These are phyloP conservation scores for Orbilia quercus DNA, from an alignment of 2,329 filamentous ascomycete genomes.

Conservation along the genomic window DNA sequence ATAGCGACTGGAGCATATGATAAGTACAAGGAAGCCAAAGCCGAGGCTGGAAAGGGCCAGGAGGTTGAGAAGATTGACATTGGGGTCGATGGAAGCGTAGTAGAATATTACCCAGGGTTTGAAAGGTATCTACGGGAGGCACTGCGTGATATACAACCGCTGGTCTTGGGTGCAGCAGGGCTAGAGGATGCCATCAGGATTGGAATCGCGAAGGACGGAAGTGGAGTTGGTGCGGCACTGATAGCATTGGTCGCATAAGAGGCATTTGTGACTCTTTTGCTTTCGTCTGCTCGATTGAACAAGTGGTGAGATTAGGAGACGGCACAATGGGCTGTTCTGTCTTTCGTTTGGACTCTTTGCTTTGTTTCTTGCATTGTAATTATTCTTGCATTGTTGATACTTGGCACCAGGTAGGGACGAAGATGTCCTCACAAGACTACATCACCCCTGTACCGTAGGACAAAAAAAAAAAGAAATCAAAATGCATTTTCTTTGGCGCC, in stretches of 20 bases:
- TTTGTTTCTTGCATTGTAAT: no score
- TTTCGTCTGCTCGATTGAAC: slow-evolving; percentile 8
- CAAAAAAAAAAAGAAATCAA: slow-evolving; percentile 11
- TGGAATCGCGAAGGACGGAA: slow-evolving; percentile 96
- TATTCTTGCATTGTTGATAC: neutral
- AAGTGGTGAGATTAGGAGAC: neutral
- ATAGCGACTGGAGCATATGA: slow-evolving; percentile 73
- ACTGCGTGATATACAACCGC: slow-evolving; percentile 77
- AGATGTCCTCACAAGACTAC: neutral
- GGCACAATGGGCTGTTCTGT: neutral
- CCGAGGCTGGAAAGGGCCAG: slow-evolving; percentile 62
- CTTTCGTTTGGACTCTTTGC: no score
- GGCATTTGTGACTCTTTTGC: slow-evolving; percentile 8
- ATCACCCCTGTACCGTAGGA: neutral
- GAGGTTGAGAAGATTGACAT: slow-evolving; percentile 82
- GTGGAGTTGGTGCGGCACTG: slow-evolving; percentile 91
- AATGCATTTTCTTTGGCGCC: neutral
- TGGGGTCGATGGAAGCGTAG: slow-evolving; percentile 91
- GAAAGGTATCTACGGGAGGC: slow-evolving; percentile 87
- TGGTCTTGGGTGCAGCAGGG: slow-evolving; percentile 74
- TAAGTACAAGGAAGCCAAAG: slow-evolving; percentile 46
- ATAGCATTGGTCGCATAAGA: slow-evolving; percentile 83
- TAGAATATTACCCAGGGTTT: slow-evolving; percentile 96
- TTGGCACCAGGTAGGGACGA: neutral
- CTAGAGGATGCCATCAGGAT: slow-evolving; percentile 85